Conservation (phyloP, 2,329 filamentous ascomycete genomes). For the Hypoxylon sp. region DNA sequence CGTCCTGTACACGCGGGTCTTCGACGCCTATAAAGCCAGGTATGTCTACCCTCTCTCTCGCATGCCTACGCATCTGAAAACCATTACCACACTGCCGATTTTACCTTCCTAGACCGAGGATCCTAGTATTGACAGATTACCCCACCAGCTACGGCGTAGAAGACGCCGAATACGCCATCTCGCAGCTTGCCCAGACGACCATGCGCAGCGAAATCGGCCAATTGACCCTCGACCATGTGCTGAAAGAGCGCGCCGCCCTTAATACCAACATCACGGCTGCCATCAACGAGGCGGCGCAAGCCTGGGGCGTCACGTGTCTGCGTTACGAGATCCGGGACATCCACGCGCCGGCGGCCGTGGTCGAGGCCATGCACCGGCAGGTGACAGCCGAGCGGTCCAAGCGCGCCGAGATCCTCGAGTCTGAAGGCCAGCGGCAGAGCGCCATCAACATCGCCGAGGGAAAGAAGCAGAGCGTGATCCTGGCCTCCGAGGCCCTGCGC, state of each 20-base stretch:
- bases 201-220: conserved; percentile 99
- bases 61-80: neutral
- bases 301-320: conserved; percentile 96
- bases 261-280: conserved; percentile 99
- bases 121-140: conserved; percentile 11
- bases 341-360: conserved; percentile 91
- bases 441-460: conserved; percentile 99
- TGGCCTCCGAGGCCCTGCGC: conserved; percentile 91
- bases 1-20: conserved; percentile 93
- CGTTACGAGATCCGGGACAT: conserved; percentile 99
- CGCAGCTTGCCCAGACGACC: conserved; percentile 96
- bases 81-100: neutral
- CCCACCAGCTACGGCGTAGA: conserved; percentile 88
- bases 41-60: conserved; percentile 56
- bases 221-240: conserved; percentile 93
- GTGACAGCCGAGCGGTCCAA: conserved; percentile 98
- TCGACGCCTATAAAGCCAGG: conserved; percentile 98
- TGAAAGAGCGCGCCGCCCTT: conserved; percentile 95
- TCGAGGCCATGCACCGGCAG: conserved; percentile 98
- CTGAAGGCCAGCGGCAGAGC: conserved; percentile 94
- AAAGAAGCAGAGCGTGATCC: conserved; percentile 94
- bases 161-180: conserved; percentile 98
- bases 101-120: neutral
- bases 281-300: conserved; percentile 97
- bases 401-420: conserved; percentile 96